Evolutionary conservation across 352 stramenopile genomes (phyloP).

Genomic region (Pythium rhizo-oryzae): DNA sequence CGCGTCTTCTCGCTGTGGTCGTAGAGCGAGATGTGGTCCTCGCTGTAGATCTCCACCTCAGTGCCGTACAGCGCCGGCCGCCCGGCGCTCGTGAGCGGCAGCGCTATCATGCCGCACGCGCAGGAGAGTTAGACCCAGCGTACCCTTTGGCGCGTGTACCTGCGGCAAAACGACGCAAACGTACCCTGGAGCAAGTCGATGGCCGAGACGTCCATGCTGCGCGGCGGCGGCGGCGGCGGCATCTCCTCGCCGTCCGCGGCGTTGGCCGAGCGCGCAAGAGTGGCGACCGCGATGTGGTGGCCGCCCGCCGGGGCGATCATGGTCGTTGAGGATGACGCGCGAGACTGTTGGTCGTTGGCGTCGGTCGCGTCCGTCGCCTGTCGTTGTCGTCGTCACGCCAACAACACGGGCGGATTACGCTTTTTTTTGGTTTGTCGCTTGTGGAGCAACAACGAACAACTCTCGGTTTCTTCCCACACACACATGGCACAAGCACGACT

Average conservation of each 20-base stretch:
- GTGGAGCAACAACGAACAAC: not conserved
- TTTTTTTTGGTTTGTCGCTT: slow-evolving; percentile 4
- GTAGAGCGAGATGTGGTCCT: slow-evolving; percentile 85
- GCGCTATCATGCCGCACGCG: slow-evolving; percentile 46
- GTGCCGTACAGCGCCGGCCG: slow-evolving; percentile 73
- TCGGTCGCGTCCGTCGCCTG: not conserved
- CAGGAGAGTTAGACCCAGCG: not conserved
- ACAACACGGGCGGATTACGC: not conserved
- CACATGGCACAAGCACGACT: not conserved
- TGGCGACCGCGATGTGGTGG: slow-evolving; percentile 17
- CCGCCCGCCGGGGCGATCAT: slow-evolving; percentile 6
- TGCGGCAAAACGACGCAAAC: not conserved
- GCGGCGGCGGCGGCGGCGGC: slow-evolving; percentile 6
- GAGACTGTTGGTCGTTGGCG: slow-evolving; percentile 2
- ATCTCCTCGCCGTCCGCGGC: slow-evolving; percentile 18
- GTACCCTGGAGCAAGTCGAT: slow-evolving; percentile 74
- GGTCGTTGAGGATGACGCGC: slow-evolving; percentile 8
- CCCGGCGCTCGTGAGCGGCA: slow-evolving; percentile 69
- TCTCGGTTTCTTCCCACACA: not conserved
- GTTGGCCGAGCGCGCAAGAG: slow-evolving; percentile 10
- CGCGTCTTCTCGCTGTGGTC: slow-evolving; percentile 78
- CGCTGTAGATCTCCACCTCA: slow-evolving; percentile 89
- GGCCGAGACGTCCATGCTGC: slow-evolving; percentile 38
- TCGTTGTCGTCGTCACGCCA: slow-evolving; percentile 6
- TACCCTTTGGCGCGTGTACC: too few species aligned